Evolutionary conservation across 1,284 basidiomycete species (phyloP).

Genomic region (Apiotrichum porosum): DNA sequence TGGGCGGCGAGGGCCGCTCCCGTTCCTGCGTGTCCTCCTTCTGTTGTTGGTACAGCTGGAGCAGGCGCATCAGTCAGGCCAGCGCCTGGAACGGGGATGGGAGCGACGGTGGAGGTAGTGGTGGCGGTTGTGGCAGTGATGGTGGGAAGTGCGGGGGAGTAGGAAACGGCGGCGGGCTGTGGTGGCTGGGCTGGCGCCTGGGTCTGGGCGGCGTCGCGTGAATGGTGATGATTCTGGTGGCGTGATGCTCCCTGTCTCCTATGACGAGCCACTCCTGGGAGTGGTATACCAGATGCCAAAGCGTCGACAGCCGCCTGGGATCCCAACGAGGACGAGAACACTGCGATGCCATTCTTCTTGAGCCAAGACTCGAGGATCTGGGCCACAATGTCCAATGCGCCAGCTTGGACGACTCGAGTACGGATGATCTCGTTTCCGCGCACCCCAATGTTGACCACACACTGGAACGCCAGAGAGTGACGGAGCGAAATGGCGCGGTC

Average conservation of each 20-base stretch:
- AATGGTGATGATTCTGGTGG: slow-evolving; percentile 1
- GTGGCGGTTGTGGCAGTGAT: background rate
- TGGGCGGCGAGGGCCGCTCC: no score
- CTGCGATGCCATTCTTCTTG: slow-evolving; percentile 62
- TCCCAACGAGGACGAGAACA: slow-evolving; percentile 43
- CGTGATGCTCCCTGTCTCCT: slow-evolving; percentile 9
- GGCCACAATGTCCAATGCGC: slow-evolving; percentile 89
- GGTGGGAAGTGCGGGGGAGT: background rate
- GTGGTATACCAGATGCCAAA: slow-evolving; percentile 51
- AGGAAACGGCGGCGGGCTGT: background rate
- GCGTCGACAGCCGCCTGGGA: slow-evolving; percentile 61
- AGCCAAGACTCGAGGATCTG: slow-evolving; percentile 92
- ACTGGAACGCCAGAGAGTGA: slow-evolving; percentile 91
- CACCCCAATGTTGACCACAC: slow-evolving; percentile 95
- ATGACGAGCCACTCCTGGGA: slow-evolving; percentile 37
- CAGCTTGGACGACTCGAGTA: slow-evolving; percentile 90
- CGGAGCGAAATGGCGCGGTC: slow-evolving; percentile 80
- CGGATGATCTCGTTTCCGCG: slow-evolving; percentile 90
- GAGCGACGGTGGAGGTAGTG: no score
- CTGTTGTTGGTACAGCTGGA: no score
- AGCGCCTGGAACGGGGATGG: no score
- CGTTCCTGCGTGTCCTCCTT: no score
- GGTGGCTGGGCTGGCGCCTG: background rate
- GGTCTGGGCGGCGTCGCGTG: background rate
- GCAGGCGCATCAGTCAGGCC: no score